Percentiles rank a stretch among this genome's conserved stretches.
phyloP scores from a whole-genome alignment of 306 rosid species.

The Vachellia collinsii region DNA sequence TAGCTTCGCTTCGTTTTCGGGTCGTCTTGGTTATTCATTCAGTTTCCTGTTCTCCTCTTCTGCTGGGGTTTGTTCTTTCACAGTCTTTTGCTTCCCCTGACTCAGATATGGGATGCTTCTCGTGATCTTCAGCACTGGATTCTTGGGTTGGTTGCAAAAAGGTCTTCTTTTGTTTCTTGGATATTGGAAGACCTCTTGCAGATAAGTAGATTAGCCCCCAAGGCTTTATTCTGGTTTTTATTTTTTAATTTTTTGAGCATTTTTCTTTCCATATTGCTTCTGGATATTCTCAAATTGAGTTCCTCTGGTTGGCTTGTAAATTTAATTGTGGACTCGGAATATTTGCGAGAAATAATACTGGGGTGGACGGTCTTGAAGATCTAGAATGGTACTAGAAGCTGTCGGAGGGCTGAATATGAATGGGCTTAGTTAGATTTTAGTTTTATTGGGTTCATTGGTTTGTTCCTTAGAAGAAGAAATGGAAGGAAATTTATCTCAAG shows the following conservation, averaged over 20 bases:
- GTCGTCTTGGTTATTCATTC: not conserved
- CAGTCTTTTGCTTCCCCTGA: not conserved
- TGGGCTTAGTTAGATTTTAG: too few relatives aligned
- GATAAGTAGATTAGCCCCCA: slow-evolving; percentile 47
- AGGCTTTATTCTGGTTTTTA: too few relatives aligned
- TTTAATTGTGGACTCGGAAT: slow-evolving; percentile 16
- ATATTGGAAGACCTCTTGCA: slow-evolving; percentile 35
- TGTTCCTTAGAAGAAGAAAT: slow-evolving; percentile 20
- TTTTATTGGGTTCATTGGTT: slow-evolving; percentile 21
- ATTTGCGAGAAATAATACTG: not conserved
- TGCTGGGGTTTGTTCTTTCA: not conserved
- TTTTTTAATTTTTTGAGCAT: not conserved
- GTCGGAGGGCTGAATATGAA: too few relatives aligned
- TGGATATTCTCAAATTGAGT: slow-evolving; percentile 26
- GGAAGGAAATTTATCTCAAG: too few relatives aligned
- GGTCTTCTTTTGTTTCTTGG: slow-evolving; percentile 38
- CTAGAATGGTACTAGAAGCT: too few relatives aligned
- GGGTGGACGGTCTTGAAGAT: too few relatives aligned
- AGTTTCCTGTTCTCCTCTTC: too few relatives aligned
- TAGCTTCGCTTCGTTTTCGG: not conserved
- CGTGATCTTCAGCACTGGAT: slow-evolving; percentile 35
- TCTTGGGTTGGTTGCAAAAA: slow-evolving; percentile 38
- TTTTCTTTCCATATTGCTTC: slow-evolving; percentile 18
- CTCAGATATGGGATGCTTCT: slow-evolving; percentile 25
- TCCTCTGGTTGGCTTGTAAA: slow-evolving; percentile 15